Evolutionary conservation across 2,329 filamentous ascomycete species (phyloP), one percentile per base, ranked within the genome.

Genomic region (Pseudocercospora crystallina): DNA sequence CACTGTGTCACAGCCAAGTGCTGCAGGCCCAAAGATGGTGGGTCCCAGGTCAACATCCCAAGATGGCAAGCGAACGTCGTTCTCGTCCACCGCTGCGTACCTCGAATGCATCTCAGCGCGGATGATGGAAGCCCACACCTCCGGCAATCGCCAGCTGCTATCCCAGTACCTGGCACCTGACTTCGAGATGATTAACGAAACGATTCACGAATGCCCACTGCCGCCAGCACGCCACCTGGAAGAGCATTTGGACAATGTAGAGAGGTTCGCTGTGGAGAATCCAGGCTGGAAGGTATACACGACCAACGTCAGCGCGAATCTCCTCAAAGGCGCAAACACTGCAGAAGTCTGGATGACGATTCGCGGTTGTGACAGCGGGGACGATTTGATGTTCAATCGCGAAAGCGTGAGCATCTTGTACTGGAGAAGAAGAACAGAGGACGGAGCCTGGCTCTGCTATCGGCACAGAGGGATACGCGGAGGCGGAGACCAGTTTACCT

Each of bases 361-460:
- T 9, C 29, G 49, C 39, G 48, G 54, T 3, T 43, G 40, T 31
- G 35, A 52, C 13, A 34, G 36, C 4, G 34, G 29, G 9, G 46
- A 47, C 15, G 41, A 42, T 13, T 26, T 40, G 3, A 40, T 29
- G 5, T 57, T 54, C 40, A 54, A 49, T 36, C 54, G 54, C 5
- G 54, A 57, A 26, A 54, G 47, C 32, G 51, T 57, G 26, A 53
- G 48, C 39, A 43, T 57, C n/a, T 32, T 54, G 36, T 34, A 54
- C 29, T 51, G 51, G 54, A 37, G 54, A 13, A 45, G 43, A 13
- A 36, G 44, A 4, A 41, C 30, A 2, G 35, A 31, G 1, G 47
- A 54, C 30, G 54, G 51, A 2, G 14, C 40, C 5, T 54, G 54
- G 54, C 14, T 48, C n/a, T 57, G 51, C 38, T 57, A 57, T 17